A percentile compares a stretch with the other conserved stretches of the same genome.
phyloP scores from a whole-genome alignment of 2,329 filamentous ascomycete genomes.

The Colletotrichum abscissum region DNA sequence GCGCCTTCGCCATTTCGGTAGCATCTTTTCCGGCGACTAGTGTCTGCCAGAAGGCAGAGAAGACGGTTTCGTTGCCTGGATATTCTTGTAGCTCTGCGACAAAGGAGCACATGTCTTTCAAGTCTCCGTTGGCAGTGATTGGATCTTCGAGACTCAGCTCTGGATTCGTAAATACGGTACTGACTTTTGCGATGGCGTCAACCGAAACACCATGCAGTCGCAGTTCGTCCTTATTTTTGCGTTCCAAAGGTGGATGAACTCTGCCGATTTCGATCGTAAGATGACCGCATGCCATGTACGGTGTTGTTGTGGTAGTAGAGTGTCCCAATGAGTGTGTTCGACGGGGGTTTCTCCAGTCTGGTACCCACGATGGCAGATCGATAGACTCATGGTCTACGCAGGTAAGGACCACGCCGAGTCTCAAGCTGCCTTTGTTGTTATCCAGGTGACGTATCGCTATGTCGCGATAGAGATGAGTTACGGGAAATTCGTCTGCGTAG shows the following conservation, averaged over 20 bases:
- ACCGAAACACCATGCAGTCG: not conserved
- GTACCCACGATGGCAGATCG: constrained; percentile 26
- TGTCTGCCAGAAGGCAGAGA: constrained; percentile 14
- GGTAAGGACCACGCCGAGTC: not conserved
- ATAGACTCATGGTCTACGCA: constrained; percentile 15
- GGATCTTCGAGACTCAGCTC: constrained; percentile 44
- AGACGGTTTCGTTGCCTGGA: not conserved
- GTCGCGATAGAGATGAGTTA: not conserved
- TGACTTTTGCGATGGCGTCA: not conserved
- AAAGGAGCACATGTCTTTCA: not conserved
- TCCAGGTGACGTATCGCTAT: not conserved
- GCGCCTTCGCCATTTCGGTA: not conserved
- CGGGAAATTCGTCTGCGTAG: constrained; percentile 4
- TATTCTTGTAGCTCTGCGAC: not conserved
- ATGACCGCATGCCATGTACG: not conserved
- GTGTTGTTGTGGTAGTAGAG: not conserved
- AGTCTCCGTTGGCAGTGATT: not conserved
- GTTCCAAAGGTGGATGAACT: not conserved
- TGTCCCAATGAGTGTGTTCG: not conserved
- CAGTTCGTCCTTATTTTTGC: not conserved
- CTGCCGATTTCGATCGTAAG: not conserved
- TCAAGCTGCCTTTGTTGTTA: not conserved
- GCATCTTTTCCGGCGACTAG: constrained; percentile 11
- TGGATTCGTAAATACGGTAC: not conserved
- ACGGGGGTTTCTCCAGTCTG: constrained; percentile 24